Percentiles rank a stretch among this genome's conserved stretches.
These are phyloP conservation scores for Wilcoxina mikolae DNA, from an alignment of 495 filamentous ascomycete species.

Conservation along the genomic window DNA sequence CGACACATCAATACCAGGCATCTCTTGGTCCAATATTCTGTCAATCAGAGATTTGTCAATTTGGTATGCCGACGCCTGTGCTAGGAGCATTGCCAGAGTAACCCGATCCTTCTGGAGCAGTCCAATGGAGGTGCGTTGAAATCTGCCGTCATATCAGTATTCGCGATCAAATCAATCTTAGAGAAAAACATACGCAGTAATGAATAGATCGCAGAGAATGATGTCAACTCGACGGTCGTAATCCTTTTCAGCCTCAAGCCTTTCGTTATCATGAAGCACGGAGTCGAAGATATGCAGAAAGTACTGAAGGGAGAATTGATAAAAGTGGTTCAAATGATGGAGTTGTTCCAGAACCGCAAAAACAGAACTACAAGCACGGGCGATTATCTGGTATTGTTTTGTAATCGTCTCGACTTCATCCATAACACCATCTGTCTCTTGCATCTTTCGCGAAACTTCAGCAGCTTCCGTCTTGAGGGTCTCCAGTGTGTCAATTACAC, in stretches of 20 bases:
- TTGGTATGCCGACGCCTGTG: conserved; percentile 80
- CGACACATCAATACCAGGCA: conserved; percentile 67
- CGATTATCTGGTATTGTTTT: conserved; percentile 79
- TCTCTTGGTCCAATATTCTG: conserved; percentile 60
- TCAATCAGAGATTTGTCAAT: conserved; percentile 87
- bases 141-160: conserved; percentile 30
- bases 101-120: conserved; percentile 87
- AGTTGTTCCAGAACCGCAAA: conserved; percentile 95
- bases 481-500: conserved; percentile 94
- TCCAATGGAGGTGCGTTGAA: conserved; percentile 81
- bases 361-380: conserved; percentile 84
- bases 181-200: conserved; percentile 46
- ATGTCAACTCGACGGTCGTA: conserved; percentile 64
- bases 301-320: conserved; percentile 92
- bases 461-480: conserved; percentile 94
- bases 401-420: conserved; percentile 91
- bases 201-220: conserved; percentile 77
- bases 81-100: conserved; percentile 88
- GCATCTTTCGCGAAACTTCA: conserved; percentile 90
- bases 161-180: not conserved
- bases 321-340: conserved; percentile 97
- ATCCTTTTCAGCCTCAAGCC: conserved; percentile 54
- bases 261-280: conserved; percentile 69
- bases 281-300: conserved; percentile 95
- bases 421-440: conserved; percentile 95